These are phyloP conservation scores for Acanthamoeba sp. DNA, from an alignment of 208 protist species.

Conservation along the genomic window DNA sequence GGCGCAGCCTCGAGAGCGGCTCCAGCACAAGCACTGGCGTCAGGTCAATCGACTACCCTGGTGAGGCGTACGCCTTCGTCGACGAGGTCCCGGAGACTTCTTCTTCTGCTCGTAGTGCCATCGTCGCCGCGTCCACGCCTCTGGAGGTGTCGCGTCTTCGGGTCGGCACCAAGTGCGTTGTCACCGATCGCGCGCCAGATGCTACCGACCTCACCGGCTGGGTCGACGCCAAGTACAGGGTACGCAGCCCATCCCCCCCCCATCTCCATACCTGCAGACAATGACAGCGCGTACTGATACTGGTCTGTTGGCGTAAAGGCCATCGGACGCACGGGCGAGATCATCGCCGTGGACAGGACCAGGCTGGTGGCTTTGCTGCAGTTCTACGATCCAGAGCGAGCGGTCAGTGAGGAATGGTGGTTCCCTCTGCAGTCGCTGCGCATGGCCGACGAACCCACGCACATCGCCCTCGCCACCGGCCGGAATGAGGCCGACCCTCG, in stretches of 20 bases:
- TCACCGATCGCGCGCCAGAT: constrained; percentile 36
- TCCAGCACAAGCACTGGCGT: neutral
- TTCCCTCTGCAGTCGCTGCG: constrained; percentile 61
- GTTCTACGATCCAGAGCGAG: constrained; percentile 53
- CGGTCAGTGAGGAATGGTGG: constrained; percentile 60
- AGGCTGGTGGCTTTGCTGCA: constrained; percentile 49
- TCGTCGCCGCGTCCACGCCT: neutral
- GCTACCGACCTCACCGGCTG: constrained; percentile 32
- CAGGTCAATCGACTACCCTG: constrained; percentile 27
- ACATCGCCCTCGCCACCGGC: neutral
- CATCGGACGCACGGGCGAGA: constrained; percentile 43
- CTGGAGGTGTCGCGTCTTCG: constrained; percentile 53
- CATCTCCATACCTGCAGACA: neutral
- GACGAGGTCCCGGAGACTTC: neutral
- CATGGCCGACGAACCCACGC: neutral
- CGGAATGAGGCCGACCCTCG: neutral
- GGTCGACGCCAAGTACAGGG: constrained; percentile 42
- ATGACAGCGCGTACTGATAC: neutral
- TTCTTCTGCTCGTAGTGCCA: neutral
- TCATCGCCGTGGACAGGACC: constrained; percentile 22
- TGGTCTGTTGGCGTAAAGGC: neutral
- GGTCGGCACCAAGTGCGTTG: constrained; percentile 51
- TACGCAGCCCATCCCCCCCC: neutral
- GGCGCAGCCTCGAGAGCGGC: neutral
- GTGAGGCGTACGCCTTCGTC: constrained; percentile 49